phyloP scores from a whole-genome alignment of 1,284 basidiomycete genomes.

The Xerocomus minutiporus region DNA sequence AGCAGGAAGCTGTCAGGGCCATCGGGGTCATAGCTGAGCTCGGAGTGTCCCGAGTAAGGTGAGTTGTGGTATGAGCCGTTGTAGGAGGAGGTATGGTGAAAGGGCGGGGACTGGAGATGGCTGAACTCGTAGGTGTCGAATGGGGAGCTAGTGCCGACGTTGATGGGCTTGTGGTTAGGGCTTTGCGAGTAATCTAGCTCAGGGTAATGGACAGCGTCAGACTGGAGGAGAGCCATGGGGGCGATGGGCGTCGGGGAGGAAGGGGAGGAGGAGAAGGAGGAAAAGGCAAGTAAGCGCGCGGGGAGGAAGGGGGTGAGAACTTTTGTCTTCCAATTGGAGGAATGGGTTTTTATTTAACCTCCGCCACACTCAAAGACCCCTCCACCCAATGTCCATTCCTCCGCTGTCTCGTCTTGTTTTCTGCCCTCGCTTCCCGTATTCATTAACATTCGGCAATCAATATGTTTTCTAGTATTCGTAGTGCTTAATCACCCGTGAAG shows the following conservation, averaged over 20 bases:
- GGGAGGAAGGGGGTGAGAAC: slow-evolving; percentile 26
- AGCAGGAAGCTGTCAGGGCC: slow-evolving; percentile 42
- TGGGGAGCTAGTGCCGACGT: slow-evolving; percentile 18
- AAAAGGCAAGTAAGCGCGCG: slow-evolving; percentile 19
- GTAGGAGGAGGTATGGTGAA: slow-evolving; percentile 50
- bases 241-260: slow-evolving; percentile 1
- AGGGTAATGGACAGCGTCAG: slow-evolving; percentile 18
- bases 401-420: too few species aligned
- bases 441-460: background rate
- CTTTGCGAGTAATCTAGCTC: slow-evolving; percentile 28
- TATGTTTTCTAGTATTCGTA: background rate
- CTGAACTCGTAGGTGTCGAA: slow-evolving; percentile 39
- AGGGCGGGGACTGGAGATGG: slow-evolving; percentile 34
- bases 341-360: slow-evolving; percentile 32
- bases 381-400: slow-evolving; percentile 2
- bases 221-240: slow-evolving; percentile 28
- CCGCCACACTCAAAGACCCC: slow-evolving; percentile 17
- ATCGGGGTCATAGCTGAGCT: slow-evolving; percentile 53
- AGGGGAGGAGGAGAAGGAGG: slow-evolving; percentile 1
- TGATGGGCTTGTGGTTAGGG: slow-evolving; percentile 28
- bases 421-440: too few species aligned
- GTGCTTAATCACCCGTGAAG: background rate
- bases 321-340: slow-evolving; percentile 9
- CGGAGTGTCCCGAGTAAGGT: slow-evolving; percentile 62
- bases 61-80: slow-evolving; percentile 59